Evolutionary conservation across 306 rosid genomes (phyloP).

Genomic region (Lagenaria siceraria): DNA sequence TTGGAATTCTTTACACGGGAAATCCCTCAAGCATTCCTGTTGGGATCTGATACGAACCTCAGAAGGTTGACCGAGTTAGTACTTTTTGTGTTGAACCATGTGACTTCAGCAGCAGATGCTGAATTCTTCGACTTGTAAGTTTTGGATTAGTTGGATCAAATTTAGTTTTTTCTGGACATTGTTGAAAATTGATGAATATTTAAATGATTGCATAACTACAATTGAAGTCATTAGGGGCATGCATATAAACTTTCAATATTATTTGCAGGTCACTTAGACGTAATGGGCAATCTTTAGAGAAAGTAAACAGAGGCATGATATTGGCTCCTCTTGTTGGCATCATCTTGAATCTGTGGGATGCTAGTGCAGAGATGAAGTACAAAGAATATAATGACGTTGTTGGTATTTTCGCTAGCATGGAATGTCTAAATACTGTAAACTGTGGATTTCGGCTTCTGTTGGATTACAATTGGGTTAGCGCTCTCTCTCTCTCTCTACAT

Average conservation of each 20-base stretch:
- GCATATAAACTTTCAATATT: neutral
- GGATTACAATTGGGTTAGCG: conserved; percentile 88
- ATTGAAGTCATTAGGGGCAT: neutral
- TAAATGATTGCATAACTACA: neutral
- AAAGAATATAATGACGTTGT: conserved; percentile 58
- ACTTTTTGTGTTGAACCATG: conserved; percentile 74
- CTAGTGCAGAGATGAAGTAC: conserved; percentile 39
- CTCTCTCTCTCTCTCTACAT: neutral
- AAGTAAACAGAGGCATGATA: conserved; percentile 83
- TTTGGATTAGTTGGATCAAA: conserved; percentile 4
- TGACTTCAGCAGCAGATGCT: conserved; percentile 68
- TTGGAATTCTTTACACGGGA: conserved; percentile 76
- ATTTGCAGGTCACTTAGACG: conserved; percentile 67
- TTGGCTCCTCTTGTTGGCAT: conserved; percentile 89
- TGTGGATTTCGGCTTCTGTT: conserved; percentile 75
- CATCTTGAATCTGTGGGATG: conserved; percentile 73
- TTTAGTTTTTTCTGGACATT: neutral
- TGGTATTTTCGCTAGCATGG: conserved; percentile 84
- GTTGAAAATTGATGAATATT: neutral
- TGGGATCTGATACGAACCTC: conserved; percentile 78
- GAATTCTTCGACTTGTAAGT: conserved; percentile 93
- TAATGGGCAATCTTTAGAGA: conserved; percentile 64
- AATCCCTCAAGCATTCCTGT: conserved; percentile 83
- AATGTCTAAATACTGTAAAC: conserved; percentile 63
- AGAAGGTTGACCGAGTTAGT: conserved; percentile 85